These are phyloP conservation scores for Penicillium sp. DNA, from an alignment of 2,329 filamentous ascomycete species.

Conservation along the genomic window DNA sequence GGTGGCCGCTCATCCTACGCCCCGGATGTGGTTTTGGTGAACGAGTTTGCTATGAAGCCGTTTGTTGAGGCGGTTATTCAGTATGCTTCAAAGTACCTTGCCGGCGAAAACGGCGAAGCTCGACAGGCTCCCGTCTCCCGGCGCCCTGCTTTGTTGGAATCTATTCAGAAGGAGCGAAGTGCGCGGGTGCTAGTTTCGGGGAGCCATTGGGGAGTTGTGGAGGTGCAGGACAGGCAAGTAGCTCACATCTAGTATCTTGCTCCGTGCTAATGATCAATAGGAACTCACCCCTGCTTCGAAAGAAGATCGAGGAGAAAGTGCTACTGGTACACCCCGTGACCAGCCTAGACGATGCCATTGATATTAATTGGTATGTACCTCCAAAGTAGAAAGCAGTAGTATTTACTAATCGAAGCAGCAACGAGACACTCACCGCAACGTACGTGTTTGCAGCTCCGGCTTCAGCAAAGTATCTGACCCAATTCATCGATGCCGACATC, in stretches of 20 bases:
- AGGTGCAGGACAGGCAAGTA: slow-evolving; percentile 28
- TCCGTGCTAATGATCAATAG: slow-evolving; percentile 2
- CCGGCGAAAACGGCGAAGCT: slow-evolving; percentile 23
- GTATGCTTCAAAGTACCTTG: slow-evolving; percentile 30
- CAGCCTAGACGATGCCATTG: slow-evolving; percentile 57
- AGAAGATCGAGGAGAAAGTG: slow-evolving; percentile 45
- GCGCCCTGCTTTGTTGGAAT: slow-evolving; percentile 19
- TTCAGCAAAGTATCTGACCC: slow-evolving; percentile 59
- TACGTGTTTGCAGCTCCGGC: slow-evolving; percentile 54
- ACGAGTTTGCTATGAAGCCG: slow-evolving; percentile 58
- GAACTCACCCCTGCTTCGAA: slow-evolving; percentile 29
- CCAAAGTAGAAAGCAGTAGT: background rate
- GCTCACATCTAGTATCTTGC: background rate
- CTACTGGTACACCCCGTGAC: slow-evolving; percentile 49
- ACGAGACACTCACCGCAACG: slow-evolving; percentile 43
- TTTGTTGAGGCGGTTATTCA: slow-evolving; percentile 53
- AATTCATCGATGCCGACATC: slow-evolving; percentile 53
- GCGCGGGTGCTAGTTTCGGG: slow-evolving; percentile 28
- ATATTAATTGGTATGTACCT: slow-evolving; percentile 37
- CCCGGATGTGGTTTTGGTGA: slow-evolving; percentile 63
- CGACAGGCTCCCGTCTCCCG: slow-evolving; percentile 15
- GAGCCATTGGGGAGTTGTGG: slow-evolving; percentile 28
- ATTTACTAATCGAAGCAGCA: slow-evolving; percentile 12
- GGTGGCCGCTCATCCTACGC: slow-evolving; percentile 59
- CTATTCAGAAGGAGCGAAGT: slow-evolving; percentile 28